A percentile compares a stretch with the other conserved stretches of the same genome.
Conservation (phyloP, 106 monocot species). For the Dendrobium officinale region DNA sequence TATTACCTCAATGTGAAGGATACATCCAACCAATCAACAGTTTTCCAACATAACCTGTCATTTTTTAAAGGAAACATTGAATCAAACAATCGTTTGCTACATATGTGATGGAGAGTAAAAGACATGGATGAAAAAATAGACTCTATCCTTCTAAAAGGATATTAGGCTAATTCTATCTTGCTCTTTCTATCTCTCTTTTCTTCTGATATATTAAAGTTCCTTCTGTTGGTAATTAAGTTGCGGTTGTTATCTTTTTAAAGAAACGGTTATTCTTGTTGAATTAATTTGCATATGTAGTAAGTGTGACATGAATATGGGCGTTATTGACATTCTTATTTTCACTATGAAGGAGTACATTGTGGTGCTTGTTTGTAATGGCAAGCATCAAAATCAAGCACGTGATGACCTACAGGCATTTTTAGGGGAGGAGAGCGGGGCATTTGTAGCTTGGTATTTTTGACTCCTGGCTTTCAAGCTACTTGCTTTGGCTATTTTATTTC, state of each 20-base stretch:
- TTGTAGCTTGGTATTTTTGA: slow-evolving; percentile 65
- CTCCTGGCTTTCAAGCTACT: background rate
- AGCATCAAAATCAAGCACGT: slow-evolving; percentile 64
- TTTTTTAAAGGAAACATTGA: too few relatives aligned
- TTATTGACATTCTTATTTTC: slow-evolving; percentile 1
- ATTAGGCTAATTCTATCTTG: too few relatives aligned
- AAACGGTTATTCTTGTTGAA: too few relatives aligned
- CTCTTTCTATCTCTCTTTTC: too few relatives aligned
- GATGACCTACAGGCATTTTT: slow-evolving; percentile 80
- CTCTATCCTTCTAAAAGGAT: too few relatives aligned
- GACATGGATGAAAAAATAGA: too few relatives aligned
- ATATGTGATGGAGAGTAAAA: too few relatives aligned
- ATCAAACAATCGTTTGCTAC: too few relatives aligned
- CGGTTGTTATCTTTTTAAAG: too few relatives aligned
- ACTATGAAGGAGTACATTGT: slow-evolving; percentile 72
- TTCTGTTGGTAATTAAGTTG: background rate
- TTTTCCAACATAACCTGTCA: too few relatives aligned
- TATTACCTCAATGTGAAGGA: too few relatives aligned
- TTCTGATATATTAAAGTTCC: background rate
- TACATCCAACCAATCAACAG: too few relatives aligned
- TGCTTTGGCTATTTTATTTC: background rate
- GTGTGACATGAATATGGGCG: background rate
- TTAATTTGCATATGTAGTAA: background rate
- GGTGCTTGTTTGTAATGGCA: slow-evolving; percentile 89
- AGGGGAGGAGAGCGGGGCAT: slow-evolving; percentile 49